Percentiles rank a stretch among this genome's conserved stretches.
These are phyloP conservation scores for Triangularia setosa DNA, from an alignment of 2,329 filamentous ascomycete genomes.

Conservation along the genomic window DNA sequence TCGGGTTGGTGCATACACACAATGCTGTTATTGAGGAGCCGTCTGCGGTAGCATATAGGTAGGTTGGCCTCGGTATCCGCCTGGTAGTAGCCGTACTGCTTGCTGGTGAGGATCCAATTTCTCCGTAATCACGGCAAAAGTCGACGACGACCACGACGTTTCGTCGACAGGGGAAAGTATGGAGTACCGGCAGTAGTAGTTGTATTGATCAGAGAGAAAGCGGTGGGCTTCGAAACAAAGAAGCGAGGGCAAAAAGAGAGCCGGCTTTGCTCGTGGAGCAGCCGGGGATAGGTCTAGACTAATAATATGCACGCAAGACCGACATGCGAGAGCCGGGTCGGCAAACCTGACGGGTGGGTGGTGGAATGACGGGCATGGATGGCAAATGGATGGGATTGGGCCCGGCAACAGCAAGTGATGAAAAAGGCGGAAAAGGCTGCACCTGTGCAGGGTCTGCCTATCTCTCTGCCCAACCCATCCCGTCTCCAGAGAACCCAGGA, in stretches of 20 bases:
- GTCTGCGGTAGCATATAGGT: conserved; percentile 10
- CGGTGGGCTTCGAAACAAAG: neutral
- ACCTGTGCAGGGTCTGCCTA: neutral
- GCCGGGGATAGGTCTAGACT: conserved; percentile 7
- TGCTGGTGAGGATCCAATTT: neutral
- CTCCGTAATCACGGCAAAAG: neutral
- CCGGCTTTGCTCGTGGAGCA: conserved; percentile 3
- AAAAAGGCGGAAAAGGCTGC: conserved; percentile 2
- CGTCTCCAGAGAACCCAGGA: conserved; percentile 13
- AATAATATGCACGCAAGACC: conserved; percentile 14
- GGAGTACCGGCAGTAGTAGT: neutral
- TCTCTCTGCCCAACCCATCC: conserved; percentile 4
- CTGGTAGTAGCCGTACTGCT: neutral
- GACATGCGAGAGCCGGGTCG: neutral
- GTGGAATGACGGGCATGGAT: neutral
- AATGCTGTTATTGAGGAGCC: conserved; percentile 6
- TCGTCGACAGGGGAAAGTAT: neutral
- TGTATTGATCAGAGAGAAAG: neutral
- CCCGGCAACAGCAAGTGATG: neutral
- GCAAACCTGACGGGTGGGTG: neutral
- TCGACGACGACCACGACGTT: neutral
- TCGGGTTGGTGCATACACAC: conserved; percentile 15
- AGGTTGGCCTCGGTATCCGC: neutral
- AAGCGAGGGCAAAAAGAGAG: neutral
- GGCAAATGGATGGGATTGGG: no score